Conservation (phyloP, 768 basidiomycete genomes). For the Peribolospora kevripleyi region DNA sequence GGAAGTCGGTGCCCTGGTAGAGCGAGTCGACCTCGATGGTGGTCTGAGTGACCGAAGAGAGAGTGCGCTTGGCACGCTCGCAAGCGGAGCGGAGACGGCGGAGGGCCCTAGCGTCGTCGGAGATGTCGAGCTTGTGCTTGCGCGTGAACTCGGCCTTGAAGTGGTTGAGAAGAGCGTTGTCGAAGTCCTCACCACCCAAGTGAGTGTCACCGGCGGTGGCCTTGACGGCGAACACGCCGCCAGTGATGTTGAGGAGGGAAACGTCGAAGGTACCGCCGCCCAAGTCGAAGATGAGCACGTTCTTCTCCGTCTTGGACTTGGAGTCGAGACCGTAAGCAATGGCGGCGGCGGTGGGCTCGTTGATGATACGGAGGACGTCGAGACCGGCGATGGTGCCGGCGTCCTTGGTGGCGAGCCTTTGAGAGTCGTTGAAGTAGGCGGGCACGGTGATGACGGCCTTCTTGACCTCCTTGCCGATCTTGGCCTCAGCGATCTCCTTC, state of each 20-base stretch:
- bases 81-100: constrained; percentile 89
- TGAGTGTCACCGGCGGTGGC: constrained; percentile 98
- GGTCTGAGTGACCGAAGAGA: constrained; percentile 85
- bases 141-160: constrained; percentile 99
- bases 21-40: constrained; percentile 98
- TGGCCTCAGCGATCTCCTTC: constrained; percentile 99
- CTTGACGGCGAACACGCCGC: constrained; percentile 97
- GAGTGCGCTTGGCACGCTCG: constrained; percentile 97
- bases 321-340: constrained; percentile 68
- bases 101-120: constrained; percentile 86
- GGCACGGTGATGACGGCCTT: constrained; percentile 94
- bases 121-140: constrained; percentile 91
- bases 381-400: constrained; percentile 94
- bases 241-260: constrained; percentile 86
- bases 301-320: constrained; percentile 81
- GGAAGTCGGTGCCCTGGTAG: constrained; percentile 95
- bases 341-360: constrained; percentile 97
- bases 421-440: constrained; percentile 99
- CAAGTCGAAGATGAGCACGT: constrained; percentile 97
- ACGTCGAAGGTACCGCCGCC: constrained; percentile 99
- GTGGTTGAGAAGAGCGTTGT: constrained; percentile 90
- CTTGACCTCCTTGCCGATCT: constrained; percentile 66
- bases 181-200: constrained; percentile 98
- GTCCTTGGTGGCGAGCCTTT: constrained; percentile 97
- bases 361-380: constrained; percentile 99